Percentiles rank a stretch among this genome's conserved stretches.
phyloP scores from a whole-genome alignment of 2,329 filamentous ascomycete species.

The Didymella keratinophila region DNA sequence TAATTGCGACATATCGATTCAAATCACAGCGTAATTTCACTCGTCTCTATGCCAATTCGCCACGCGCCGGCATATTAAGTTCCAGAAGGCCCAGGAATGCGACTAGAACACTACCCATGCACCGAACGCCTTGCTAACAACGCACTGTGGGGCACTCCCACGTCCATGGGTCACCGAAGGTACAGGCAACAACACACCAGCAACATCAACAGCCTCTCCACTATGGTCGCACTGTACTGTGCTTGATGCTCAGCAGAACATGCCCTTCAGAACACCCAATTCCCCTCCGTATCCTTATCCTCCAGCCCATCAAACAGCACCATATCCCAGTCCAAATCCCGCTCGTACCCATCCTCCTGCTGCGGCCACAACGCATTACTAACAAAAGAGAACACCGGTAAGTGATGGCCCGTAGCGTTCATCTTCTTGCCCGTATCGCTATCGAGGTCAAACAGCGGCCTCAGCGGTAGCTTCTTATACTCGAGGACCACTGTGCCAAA shows the following conservation, averaged over 20 bases:
- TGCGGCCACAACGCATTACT: conserved; percentile 45
- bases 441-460: conserved; percentile 43
- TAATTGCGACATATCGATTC: neutral
- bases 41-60: conserved; percentile 2
- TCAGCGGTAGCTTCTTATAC: conserved; percentile 37
- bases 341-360: conserved; percentile 22
- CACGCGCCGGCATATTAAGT: conserved; percentile 9
- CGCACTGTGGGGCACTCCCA: neutral
- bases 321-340: conserved; percentile 44
- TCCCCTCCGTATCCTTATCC: conserved; percentile 44
- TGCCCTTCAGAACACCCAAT: conserved; percentile 44
- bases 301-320: conserved; percentile 47
- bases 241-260: too few species aligned
- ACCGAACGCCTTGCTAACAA: conserved; percentile 17
- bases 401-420: conserved; percentile 34
- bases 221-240: too few species aligned
- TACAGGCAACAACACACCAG: neutral
- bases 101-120: conserved; percentile 12
- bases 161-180: neutral
- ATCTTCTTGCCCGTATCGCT: conserved; percentile 40
- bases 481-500: conserved; percentile 47
- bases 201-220: too few species aligned
- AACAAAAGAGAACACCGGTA: conserved; percentile 47
- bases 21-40: neutral
- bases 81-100: conserved; percentile 14